Evolutionary conservation across 441 rosid genomes (phyloP).

Genomic region (Viola pubescens): DNA sequence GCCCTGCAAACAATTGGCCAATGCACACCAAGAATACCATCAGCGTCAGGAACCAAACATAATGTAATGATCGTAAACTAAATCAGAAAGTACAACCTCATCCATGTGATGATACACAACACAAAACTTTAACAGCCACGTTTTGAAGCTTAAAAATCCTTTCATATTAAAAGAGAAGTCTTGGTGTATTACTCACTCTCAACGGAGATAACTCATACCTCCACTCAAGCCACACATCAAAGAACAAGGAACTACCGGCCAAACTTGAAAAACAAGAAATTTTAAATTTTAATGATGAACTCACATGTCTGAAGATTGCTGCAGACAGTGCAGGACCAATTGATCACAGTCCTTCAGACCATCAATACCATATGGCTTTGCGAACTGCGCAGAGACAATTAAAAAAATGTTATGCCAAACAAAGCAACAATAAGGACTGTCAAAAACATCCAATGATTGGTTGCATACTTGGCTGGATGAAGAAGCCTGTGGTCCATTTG

Average conservation of each 20-base stretch:
- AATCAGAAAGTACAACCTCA: background rate
- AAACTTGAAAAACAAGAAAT: background rate
- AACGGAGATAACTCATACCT: no score
- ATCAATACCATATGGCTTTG: constrained; percentile 40
- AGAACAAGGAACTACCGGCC: no score
- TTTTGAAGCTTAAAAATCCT: no score
- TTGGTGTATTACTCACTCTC: no score
- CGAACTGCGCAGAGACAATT: constrained; percentile 20
- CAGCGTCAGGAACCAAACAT: background rate
- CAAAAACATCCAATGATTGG: background rate
- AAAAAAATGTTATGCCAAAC: constrained; percentile 11
- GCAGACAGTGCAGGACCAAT: constrained; percentile 66
- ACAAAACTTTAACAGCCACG: background rate
- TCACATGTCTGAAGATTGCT: constrained; percentile 64
- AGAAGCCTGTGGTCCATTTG: constrained; percentile 34
- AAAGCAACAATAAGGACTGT: background rate
- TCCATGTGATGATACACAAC: background rate
- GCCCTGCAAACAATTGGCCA: constrained; percentile 38
- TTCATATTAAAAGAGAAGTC: no score
- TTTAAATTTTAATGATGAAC: constrained; percentile 21
- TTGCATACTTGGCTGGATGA: constrained; percentile 40
- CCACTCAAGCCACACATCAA: no score
- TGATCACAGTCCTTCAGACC: constrained; percentile 73
- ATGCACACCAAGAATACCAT: background rate
- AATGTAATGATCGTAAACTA: no score